Evolutionary conservation across 331 rosid genomes (phyloP), one percentile per base, ranked within the genome.

Genomic region (Ulmus americana): DNA sequence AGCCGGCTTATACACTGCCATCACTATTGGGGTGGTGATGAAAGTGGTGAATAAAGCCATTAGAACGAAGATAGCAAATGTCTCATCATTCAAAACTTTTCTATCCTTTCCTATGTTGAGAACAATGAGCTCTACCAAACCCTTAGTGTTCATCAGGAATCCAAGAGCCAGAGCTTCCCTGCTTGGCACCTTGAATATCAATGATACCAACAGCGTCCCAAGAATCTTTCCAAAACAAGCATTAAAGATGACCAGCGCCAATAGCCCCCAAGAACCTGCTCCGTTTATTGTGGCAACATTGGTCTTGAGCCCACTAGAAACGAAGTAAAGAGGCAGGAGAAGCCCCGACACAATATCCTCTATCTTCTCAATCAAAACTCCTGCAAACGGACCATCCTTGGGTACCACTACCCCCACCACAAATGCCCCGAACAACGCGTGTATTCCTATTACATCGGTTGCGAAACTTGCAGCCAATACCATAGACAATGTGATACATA

Each of bases 301-400:
- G 43, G 96, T 91, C 84, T 91, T 88, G 80, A 91, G 73, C 77
- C 97, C 97, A 54, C 97, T 91, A 45, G 95, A 88, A 50, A 88
- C 95, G 59, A 88, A 91, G 76, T 83, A 90, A 59, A 90, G 74
- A 0, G 97, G 96, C 41, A 90, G 87, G 57, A 87, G 79, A 15
- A 90, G 78, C 79, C 95, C 87, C 7, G 97, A 85, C 16, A 87
- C 95, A 75, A 87, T 94, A 85, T 90, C 97, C 80, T 90, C 97
- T 53, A 85, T 78, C 80, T 90, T 87, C 64, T 85, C 97, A 65
- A 85, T 94, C 11, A 90, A 85, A 56, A 86, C 83, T 6, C 82
- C 71, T 7, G 86, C 83, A 65, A 90, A 81, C 8, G 89, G 83
- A 18, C 95, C 90, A 40, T 85, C 95, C 76, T 82, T 90, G 4